A percentile compares a stretch with the other conserved stretches of the same genome.
Evolutionary conservation across 1,284 basidiomycete genomes (phyloP).

Genomic region (Ganoderma meredithae): DNA sequence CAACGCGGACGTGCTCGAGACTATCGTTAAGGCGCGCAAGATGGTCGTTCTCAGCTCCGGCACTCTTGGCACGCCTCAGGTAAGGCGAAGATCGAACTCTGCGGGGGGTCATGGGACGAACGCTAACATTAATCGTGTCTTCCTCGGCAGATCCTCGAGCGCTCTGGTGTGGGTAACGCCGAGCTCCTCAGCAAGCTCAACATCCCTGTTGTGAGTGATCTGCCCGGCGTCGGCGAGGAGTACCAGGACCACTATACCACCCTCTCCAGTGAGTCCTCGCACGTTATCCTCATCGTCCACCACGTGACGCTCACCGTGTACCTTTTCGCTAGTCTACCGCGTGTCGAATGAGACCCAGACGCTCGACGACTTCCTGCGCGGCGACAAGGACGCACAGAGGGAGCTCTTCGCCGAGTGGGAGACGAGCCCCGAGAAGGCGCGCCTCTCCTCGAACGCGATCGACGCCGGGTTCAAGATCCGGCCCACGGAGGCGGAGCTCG

Average conservation of each 20-base stretch:
- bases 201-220: constrained; percentile 69
- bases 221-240: constrained; percentile 75
- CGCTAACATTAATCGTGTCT: constrained; percentile 20
- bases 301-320: constrained; percentile 2
- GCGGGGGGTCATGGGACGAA: constrained; percentile 11
- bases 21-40: constrained; percentile 69
- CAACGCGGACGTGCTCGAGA: constrained; percentile 61
- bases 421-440: constrained; percentile 70
- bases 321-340: constrained; percentile 59
- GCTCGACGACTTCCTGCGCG: constrained; percentile 73
- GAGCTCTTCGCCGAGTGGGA: constrained; percentile 76
- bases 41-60: constrained; percentile 71
- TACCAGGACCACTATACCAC: constrained; percentile 82
- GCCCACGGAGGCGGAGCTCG: constrained; percentile 70
- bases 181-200: constrained; percentile 61
- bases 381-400: constrained; percentile 62
- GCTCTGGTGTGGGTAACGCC: constrained; percentile 70
- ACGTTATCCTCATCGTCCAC: not conserved
- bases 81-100: not conserved
- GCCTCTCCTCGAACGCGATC: constrained; percentile 72
- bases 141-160: constrained; percentile 63
- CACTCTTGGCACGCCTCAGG: constrained; percentile 68
- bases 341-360: constrained; percentile 71
- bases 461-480: constrained; percentile 82
- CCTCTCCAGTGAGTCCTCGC: constrained; percentile 54